Conservation (phyloP, 2,329 filamentous ascomycete genomes). For the Spiromastix sp. region DNA sequence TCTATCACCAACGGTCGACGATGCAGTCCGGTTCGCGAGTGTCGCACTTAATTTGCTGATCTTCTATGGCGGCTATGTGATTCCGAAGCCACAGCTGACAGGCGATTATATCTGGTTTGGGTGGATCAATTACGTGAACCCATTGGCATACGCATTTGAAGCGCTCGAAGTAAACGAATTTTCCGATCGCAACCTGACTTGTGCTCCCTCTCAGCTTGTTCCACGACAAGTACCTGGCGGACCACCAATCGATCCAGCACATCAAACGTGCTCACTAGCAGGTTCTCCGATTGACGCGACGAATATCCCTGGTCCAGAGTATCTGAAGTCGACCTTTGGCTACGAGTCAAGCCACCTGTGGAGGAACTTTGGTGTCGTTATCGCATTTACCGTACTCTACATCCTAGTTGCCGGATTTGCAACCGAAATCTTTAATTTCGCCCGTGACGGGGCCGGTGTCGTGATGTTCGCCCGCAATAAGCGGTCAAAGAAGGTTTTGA, state of each 20-base stretch:
- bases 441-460: constrained; percentile 41
- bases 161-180: constrained; percentile 59
- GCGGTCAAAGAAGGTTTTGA: constrained; percentile 38
- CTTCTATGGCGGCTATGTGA: constrained; percentile 26
- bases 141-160: constrained; percentile 53
- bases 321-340: constrained; percentile 45
- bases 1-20: constrained; percentile 53
- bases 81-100: constrained; percentile 52
- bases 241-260: constrained; percentile 42
- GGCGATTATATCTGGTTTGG: constrained; percentile 53
- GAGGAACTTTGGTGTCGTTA: constrained; percentile 67
- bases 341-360: constrained; percentile 49
- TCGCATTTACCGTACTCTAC: constrained; percentile 66
- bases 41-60: constrained; percentile 4
- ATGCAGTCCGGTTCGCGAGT: constrained; percentile 49
- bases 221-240: constrained; percentile 47
- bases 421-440: constrained; percentile 55
- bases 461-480: constrained; percentile 54
- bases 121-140: constrained; percentile 49
- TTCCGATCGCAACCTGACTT: constrained; percentile 45
- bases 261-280: constrained; percentile 51
- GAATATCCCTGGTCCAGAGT: constrained; percentile 43
- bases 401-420: constrained; percentile 60
- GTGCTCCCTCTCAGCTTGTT: constrained; percentile 48
- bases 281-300: constrained; percentile 45